Base-by-base conservation (phyloP, 345 rosid species). In the Linum trigynum region DNA sequence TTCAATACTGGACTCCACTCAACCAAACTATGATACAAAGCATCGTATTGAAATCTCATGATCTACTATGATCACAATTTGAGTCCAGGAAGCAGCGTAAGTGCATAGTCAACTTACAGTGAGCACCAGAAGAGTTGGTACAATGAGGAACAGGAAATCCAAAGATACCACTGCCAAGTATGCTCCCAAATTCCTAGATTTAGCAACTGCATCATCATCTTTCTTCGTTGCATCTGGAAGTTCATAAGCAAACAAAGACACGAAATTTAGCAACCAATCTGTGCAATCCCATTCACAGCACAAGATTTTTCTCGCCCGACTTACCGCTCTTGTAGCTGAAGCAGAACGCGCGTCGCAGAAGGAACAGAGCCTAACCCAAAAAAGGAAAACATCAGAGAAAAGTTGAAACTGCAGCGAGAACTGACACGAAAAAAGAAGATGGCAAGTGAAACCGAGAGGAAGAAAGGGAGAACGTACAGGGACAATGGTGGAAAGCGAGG, bases 101-200 rank as follows among this genome's bases (percentile, higher is more conserved):
- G 39, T 38, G 53, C 53, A 15, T 48, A 48, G 60, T 59, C 51
- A 58, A 70, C 92, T 74, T 80, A 92, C 98, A 16, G 95, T 89
- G 67, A 84, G 78, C 75, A 76, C 73, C 59, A 89, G 65, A 65
- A 86, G 77, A 72, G 78, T 71, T 62, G 96, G 96, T 38, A 87
- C 71, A 60, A 87, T 69, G 70, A 85, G 78, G 77, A 80, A 69
- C 69, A 83, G 67, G 74, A 84, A 84, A 80, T 92, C 98, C 73
- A 83, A 16, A 2, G 79, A 74, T 39, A 86, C 40, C 57, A 81
- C 72, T 4, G 53, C 72, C 63, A 84, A 12, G 77, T 68, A 76
- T 75, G 75, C 71, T 67, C 80, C 72, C 75, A 80, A 80, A 65
- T 64, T 76, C 72, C 65, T 86, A 14, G 84, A 77, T 67, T 65